phyloP scores from a whole-genome alignment of 805 yeast genomes.

The Saturnispora besseyi region DNA sequence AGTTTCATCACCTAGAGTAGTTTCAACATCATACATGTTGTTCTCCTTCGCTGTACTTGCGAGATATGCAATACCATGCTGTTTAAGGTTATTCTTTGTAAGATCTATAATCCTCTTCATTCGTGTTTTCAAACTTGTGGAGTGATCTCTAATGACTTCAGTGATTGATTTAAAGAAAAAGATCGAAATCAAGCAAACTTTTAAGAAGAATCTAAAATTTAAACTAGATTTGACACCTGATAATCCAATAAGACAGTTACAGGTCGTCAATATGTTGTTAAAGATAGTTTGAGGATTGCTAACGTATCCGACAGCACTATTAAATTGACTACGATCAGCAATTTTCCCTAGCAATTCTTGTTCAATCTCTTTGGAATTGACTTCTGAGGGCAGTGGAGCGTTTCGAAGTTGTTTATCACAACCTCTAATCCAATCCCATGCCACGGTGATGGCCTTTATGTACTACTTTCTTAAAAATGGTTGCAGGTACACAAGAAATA shows the following conservation, averaged over 20 bases:
- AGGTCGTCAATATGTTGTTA: background rate
- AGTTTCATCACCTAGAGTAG: background rate
- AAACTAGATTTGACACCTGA: background rate
- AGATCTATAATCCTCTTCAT: background rate
- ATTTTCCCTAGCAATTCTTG: background rate
- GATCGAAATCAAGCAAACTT: background rate
- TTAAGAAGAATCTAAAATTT: background rate
- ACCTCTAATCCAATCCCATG: background rate
- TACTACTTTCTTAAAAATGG: background rate
- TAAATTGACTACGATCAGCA: background rate
- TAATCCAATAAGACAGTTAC: background rate
- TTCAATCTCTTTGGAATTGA: background rate
- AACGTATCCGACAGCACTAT: background rate
- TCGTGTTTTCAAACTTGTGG: background rate
- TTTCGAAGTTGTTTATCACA: background rate
- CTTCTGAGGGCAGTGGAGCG: background rate
- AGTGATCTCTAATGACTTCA: background rate
- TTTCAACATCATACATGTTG: background rate
- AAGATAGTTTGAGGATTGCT: background rate
- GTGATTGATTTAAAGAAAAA: constrained; percentile 1
- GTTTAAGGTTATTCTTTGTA: background rate
- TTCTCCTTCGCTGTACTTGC: background rate
- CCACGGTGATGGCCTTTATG: background rate
- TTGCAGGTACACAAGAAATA: constrained; percentile 1
- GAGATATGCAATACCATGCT: background rate